A percentile compares a stretch with the other conserved stretches of the same genome.
These are phyloP conservation scores for Paxillus rubicundulus DNA, from an alignment of 768 basidiomycete genomes.

Conservation along the genomic window DNA sequence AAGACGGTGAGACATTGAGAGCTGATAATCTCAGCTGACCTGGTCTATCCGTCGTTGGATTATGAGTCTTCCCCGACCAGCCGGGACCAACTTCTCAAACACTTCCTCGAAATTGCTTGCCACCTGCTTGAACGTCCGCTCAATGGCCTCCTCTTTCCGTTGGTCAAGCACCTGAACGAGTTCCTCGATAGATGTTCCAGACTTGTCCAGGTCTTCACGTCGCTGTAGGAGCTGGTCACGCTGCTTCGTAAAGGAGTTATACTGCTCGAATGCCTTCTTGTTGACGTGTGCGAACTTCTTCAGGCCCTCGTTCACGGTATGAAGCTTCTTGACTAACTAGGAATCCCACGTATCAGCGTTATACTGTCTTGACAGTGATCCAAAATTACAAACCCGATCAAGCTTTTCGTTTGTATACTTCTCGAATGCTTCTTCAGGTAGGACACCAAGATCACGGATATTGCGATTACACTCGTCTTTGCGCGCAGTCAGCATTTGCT, in stretches of 20 bases:
- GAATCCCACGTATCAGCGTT: slow-evolving; percentile 7
- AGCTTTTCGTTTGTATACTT: slow-evolving; percentile 88
- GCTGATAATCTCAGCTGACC: slow-evolving; percentile 32
- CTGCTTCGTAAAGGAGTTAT: slow-evolving; percentile 96
- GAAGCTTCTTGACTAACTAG: slow-evolving; percentile 92
- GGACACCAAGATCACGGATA: slow-evolving; percentile 92
- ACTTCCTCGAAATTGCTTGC: slow-evolving; percentile 97
- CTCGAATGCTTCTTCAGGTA: slow-evolving; percentile 96
- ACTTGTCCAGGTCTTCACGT: slow-evolving; percentile 87
- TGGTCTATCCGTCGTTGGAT: slow-evolving; percentile 92
- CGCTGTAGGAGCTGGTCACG: slow-evolving; percentile 86
- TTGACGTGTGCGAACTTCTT: slow-evolving; percentile 99
- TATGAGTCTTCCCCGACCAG: slow-evolving; percentile 85
- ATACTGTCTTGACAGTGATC: not conserved
- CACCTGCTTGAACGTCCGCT: slow-evolving; percentile 97
- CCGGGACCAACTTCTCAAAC: slow-evolving; percentile 94
- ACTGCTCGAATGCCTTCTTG: slow-evolving; percentile 99
- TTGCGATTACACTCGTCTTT: slow-evolving; percentile 95
- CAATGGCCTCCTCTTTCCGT: slow-evolving; percentile 97
- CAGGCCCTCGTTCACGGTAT: slow-evolving; percentile 85
- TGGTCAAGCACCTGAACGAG: slow-evolving; percentile 93
- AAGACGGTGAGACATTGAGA: not conserved
- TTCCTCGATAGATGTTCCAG: slow-evolving; percentile 86
- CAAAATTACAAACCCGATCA: slow-evolving; percentile 65
- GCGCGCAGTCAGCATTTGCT: slow-evolving; percentile 76